These are phyloP conservation scores for Funneliformis caledonium DNA, from an alignment of 371 early-diverging fungal genomes.

Conservation along the genomic window DNA sequence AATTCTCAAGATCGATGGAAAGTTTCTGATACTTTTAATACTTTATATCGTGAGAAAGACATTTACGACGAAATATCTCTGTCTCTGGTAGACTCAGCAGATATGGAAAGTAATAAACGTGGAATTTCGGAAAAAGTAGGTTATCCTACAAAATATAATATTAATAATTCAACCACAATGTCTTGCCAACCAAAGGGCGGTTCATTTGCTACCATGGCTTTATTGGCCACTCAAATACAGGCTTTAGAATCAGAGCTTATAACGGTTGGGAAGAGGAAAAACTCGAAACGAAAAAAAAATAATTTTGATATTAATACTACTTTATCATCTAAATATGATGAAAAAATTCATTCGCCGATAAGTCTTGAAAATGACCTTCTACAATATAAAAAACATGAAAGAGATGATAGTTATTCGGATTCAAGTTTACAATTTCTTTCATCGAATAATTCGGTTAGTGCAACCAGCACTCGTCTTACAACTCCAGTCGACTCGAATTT, in stretches of 20 bases:
- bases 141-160: no score
- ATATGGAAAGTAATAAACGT: no score
- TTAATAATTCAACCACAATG: no score
- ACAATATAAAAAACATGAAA: not conserved
- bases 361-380: not conserved
- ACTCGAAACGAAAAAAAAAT: not conserved
- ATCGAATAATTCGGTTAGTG: constrained; percentile 1
- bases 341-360: not conserved
- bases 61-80: no score
- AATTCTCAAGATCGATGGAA: not conserved
- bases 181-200: no score
- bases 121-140: no score
- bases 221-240: not conserved
- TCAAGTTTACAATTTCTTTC: not conserved
- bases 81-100: no score
- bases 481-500: not conserved
- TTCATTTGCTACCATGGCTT: not conserved
- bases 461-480: not conserved
- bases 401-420: constrained; percentile 5
- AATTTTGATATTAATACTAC: not conserved
- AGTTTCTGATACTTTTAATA: not conserved
- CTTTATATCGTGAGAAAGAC: not conserved
- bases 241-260: constrained; percentile 17
- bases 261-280: not conserved
- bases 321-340: not conserved